These are phyloP conservation scores for Penicillium sclerotigenum DNA, from an alignment of 2,329 filamentous ascomycete genomes.

Conservation along the genomic window DNA sequence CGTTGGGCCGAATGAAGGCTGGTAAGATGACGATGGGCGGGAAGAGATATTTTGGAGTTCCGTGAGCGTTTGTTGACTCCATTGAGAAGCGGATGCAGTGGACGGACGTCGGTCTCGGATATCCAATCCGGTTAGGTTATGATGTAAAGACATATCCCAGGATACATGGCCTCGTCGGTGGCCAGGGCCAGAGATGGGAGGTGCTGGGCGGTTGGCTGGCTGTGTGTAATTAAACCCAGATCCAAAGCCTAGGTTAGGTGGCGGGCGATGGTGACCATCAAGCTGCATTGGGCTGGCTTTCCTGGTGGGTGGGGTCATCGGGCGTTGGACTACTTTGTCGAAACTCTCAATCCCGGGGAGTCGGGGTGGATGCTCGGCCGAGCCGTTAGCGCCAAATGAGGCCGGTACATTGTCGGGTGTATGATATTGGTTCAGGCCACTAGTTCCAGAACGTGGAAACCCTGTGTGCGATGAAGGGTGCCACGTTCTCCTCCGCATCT, in stretches of 20 bases:
- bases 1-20: conserved; percentile 29
- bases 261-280: conserved; percentile 50
- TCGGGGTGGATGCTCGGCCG: conserved; percentile 59
- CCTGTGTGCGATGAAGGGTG: conserved; percentile 69
- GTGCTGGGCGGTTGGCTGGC: conserved; percentile 36
- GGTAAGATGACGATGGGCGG: conserved; percentile 35
- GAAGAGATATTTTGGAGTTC: conserved; percentile 41
- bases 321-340: conserved; percentile 64
- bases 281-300: conserved; percentile 74
- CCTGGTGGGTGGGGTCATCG: conserved; percentile 61
- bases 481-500: conserved; percentile 83
- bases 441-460: conserved; percentile 63
- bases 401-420: conserved; percentile 63
- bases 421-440: conserved; percentile 71
- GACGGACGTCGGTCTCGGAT: conserved; percentile 37
- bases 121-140: conserved; percentile 44
- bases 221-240: conserved; percentile 36
- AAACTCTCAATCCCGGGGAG: conserved; percentile 92
- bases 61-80: conserved; percentile 45
- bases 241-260: conserved; percentile 30
- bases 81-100: conserved; percentile 37
- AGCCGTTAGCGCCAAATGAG: conserved; percentile 52
- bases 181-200: conserved; percentile 44
- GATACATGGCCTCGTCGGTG: conserved; percentile 48
- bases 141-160: conserved; percentile 48